Conservation (phyloP, 192 early-diverging fungal genomes). For the Backusella macrospora region DNA sequence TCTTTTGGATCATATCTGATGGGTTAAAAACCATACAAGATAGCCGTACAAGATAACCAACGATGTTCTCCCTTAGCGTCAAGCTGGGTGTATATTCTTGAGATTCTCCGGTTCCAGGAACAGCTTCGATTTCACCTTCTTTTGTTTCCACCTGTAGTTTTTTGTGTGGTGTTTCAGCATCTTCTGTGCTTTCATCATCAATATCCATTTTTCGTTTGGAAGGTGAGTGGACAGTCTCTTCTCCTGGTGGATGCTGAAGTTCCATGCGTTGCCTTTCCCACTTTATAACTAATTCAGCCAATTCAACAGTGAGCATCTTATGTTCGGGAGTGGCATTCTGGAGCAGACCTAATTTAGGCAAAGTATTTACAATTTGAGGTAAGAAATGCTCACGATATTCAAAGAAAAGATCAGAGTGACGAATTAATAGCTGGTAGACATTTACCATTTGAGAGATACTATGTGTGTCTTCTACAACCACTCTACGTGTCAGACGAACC, state of each 20-base stretch:
- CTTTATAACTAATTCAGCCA: constrained; percentile 86
- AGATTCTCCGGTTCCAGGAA: constrained; percentile 4
- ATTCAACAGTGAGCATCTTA: constrained; percentile 81
- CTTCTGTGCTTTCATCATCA: background rate
- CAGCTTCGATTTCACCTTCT: constrained; percentile 32
- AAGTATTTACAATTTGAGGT: constrained; percentile 82
- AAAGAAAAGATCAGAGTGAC: constrained; percentile 90
- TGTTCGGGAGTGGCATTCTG: constrained; percentile 87
- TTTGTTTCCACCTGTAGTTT: constrained; percentile 33
- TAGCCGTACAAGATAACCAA: constrained; percentile 66
- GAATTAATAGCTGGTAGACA: constrained; percentile 89
- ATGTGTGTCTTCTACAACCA: constrained; percentile 94
- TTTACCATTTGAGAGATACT: constrained; percentile 86
- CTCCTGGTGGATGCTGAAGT: background rate
- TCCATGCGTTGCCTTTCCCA: constrained; percentile 81
- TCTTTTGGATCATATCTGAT: constrained; percentile 40
- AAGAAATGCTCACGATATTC: constrained; percentile 87
- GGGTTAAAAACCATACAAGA: constrained; percentile 61
- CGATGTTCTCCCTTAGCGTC: constrained; percentile 55
- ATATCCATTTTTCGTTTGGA: constrained; percentile 21
- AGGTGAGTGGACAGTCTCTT: constrained; percentile 10
- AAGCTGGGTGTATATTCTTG: constrained; percentile 54
- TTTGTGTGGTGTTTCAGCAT: constrained; percentile 20
- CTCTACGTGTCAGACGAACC: constrained; percentile 84
- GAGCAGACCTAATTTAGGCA: constrained; percentile 86